phyloP scores from a whole-genome alignment of 768 basidiomycete genomes.

The Termitomyces heimii region DNA sequence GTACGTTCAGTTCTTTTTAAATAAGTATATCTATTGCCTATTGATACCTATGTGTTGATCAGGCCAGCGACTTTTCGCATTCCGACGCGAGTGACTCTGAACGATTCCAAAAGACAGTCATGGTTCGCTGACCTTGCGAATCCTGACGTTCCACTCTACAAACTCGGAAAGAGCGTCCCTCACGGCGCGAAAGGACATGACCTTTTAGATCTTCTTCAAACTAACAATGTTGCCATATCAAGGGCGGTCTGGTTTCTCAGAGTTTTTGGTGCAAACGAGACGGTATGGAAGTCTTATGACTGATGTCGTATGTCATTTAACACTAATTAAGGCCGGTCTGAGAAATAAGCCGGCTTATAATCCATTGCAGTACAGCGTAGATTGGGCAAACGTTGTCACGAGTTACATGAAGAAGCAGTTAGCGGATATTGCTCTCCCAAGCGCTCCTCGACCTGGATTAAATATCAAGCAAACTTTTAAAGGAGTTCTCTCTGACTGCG shows the following conservation, averaged over 20 bases:
- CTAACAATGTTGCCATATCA: slow-evolving; percentile 69
- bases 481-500: slow-evolving; percentile 66
- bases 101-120: slow-evolving; percentile 69
- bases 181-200: slow-evolving; percentile 85
- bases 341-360: slow-evolving; percentile 78
- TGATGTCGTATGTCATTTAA: not conserved
- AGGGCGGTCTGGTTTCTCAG: slow-evolving; percentile 86
- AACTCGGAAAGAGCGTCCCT: slow-evolving; percentile 80
- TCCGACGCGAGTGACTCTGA: slow-evolving; percentile 77
- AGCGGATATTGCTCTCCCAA: slow-evolving; percentile 72
- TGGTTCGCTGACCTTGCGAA: slow-evolving; percentile 86
- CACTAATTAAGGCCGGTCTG: slow-evolving; percentile 45
- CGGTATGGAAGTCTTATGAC: slow-evolving; percentile 32
- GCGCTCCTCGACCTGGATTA: slow-evolving; percentile 65
- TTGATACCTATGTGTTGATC: not conserved
- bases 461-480: slow-evolving; percentile 86
- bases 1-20: slow-evolving; percentile 35
- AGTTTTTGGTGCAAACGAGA: slow-evolving; percentile 84
- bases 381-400: slow-evolving; percentile 81
- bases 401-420: slow-evolving; percentile 81
- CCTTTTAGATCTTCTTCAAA: slow-evolving; percentile 72
- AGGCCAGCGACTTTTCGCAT: slow-evolving; percentile 71
- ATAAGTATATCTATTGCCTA: not conserved
- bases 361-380: slow-evolving; percentile 76
- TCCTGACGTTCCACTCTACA: slow-evolving; percentile 72